Evolutionary conservation across 164 flowering plant genomes (phyloP), one percentile per base, ranked within the genome.

Genomic region (Akebia trifoliata): DNA sequence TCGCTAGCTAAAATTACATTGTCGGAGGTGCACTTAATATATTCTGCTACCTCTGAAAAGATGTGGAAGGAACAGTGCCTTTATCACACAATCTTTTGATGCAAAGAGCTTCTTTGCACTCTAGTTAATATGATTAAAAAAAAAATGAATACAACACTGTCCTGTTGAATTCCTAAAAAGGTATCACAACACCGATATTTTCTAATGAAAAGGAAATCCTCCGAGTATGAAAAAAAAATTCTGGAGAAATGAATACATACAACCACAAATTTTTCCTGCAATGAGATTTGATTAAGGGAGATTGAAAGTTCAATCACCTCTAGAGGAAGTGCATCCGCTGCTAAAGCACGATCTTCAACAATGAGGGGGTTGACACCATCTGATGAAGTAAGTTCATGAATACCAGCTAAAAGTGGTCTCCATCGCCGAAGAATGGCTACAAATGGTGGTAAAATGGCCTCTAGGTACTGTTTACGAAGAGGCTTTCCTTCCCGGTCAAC

Each of bases 361-460:
- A 74, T 64, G 46, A 94, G 85, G 44, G 99, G 99, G 75, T 94
- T 94, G 53, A 77, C 64, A 69, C 93, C 97, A 73, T 88, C 97
- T 24, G 90, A 72, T 36, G 93, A 86, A 36, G 96, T 85, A 71
- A 94, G 92, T 62, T 94, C 97, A 70, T 86, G 89, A 61, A 90
- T 82, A 64, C 96, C 96, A 39, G 96, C 96, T 70, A 94, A 74
- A 67, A 87, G 87, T 54, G 99, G 99, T 25, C 99, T 79, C 99
- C 99, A 94, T 63, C 96, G 83, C 69, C 97, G 77, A 66, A 94
- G 74, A 54, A 86, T 73, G 25, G 95, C 95, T 63, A 94, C 94
- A 88, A 83, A 94, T 38, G 99, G 96, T 24, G 99, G 99, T 56
- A 90, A 53, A 69, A 94, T 83, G 42, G 86, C 82, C 71, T 94